Percentiles rank a stretch among this genome's conserved stretches.
These are phyloP conservation scores for Leishmania tarentolae DNA, from an alignment of 208 protist genomes.

Conservation along the genomic window DNA sequence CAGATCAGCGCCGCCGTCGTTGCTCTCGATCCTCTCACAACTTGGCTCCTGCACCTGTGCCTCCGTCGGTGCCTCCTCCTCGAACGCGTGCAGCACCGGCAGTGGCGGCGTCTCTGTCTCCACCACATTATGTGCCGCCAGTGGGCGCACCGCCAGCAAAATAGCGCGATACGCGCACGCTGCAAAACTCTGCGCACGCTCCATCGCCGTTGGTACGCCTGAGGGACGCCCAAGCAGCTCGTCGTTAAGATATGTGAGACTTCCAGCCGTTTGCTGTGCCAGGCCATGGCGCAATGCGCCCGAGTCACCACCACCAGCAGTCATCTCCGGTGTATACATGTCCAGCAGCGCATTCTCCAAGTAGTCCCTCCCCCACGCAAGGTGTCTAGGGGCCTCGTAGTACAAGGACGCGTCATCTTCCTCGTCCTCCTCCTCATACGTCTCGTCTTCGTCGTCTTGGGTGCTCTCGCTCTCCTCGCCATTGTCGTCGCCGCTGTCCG, in stretches of 20 bases:
- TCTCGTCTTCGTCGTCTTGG: constrained; percentile 14
- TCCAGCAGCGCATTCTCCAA: constrained; percentile 12
- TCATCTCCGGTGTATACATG: constrained; percentile 2
- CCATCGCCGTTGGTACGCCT: background rate
- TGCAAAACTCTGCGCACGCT: constrained; percentile 31
- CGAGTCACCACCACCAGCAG: background rate
- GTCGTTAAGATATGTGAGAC: background rate
- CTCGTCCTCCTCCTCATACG: constrained; percentile 8
- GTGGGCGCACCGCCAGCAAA: constrained; percentile 21
- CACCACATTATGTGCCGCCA: constrained; percentile 17
- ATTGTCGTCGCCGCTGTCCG: constrained; percentile 18
- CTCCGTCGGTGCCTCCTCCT: constrained; percentile 21
- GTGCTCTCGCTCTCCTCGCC: background rate
- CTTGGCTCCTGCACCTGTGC: background rate
- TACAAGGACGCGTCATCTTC: constrained; percentile 18
- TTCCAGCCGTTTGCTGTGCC: background rate
- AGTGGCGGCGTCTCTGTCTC: constrained; percentile 33
- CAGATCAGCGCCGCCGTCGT: background rate
- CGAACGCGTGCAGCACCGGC: constrained; percentile 35
- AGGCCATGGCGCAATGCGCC: background rate
- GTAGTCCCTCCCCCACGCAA: background rate
- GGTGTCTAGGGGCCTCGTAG: background rate
- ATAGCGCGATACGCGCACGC: constrained; percentile 39
- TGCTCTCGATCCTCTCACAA: background rate
- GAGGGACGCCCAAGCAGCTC: background rate